Evolutionary conservation across 345 rosid species (phyloP).

Genomic region (Durio zibethinus): DNA sequence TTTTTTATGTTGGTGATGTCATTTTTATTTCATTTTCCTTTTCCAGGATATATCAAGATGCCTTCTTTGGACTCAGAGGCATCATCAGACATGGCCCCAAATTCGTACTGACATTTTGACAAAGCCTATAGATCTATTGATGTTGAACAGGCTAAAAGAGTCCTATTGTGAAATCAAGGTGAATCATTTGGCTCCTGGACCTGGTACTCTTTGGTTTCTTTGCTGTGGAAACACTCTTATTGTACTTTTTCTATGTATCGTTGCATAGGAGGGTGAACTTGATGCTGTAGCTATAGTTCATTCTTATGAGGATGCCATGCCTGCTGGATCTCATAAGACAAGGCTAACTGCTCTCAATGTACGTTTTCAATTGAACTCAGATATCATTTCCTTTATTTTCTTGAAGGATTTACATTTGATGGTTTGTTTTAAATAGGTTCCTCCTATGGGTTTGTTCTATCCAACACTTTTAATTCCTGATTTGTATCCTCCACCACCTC

Average conservation of each 20-base stretch:
- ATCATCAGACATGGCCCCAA: conserved; percentile 94
- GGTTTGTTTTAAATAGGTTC: conserved; percentile 52
- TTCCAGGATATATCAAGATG: conserved; percentile 94
- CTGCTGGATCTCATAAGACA: conserved; percentile 74
- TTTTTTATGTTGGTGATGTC: neutral
- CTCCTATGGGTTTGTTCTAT: conserved; percentile 93
- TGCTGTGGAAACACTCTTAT: neutral
- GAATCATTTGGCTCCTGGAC: conserved; percentile 19
- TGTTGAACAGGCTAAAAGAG: conserved; percentile 82
- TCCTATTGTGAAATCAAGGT: conserved; percentile 76
- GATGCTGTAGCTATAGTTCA: conserved; percentile 66
- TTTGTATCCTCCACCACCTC: conserved; percentile 81
- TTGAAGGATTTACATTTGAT: conserved; percentile 6
- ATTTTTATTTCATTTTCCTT: neutral
- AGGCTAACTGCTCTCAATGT: conserved; percentile 85
- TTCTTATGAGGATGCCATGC: conserved; percentile 70
- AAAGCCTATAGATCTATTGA: conserved; percentile 76
- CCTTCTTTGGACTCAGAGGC: conserved; percentile 92
- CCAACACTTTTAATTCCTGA: conserved; percentile 89
- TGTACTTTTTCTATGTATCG: conserved; percentile 2
- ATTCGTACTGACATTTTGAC: conserved; percentile 67
- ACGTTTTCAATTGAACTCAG: conserved; percentile 20
- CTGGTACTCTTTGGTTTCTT: conserved; percentile 3
- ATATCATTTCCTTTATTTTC: conserved; percentile 1
- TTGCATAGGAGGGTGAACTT: conserved; percentile 65